Evolutionary conservation across 2,329 filamentous ascomycete species (phyloP), one percentile per base, ranked within the genome.

Genomic region (Fusarium sp.): DNA sequence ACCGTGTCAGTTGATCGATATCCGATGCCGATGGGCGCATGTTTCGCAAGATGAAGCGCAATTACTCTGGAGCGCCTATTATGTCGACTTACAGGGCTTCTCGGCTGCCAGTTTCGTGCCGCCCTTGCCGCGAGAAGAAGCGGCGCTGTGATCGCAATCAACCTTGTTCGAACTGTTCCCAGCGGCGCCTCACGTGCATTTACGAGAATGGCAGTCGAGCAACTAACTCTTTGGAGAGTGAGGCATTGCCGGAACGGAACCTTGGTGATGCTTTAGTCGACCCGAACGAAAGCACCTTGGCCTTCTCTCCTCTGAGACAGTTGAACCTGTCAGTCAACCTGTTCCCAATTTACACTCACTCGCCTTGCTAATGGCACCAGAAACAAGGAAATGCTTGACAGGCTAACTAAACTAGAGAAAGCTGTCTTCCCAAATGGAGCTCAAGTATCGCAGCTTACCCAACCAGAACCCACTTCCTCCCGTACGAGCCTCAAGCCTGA

Each of bases 101-200:
- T 28, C 23, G 58, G 5, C 42, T 28, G 6, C 63, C 60, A 15
- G 32, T 64, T 4, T 64, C 60, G 1, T 66, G 63, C 21, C 23
- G 59, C 5, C 47, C 40, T 5, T 66, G 63, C 5, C 63, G 60
- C 1, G 49, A 56, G 16, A 56, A 35, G 10, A 66, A 65, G 33
- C 58, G 59, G 3, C 63, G 60, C 11, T 64, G 63, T 15, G 63
- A 64, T 25, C 63, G 63, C 6, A 66, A 47, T 2, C 42, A 54
- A 23, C 63, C 63, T 30, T 66, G 63, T n/a, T 66, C 63, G 6
- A 64, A 56, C 21, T 66, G 59, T 12, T 38, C 40, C 4, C 63
- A 64, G 7, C 40, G 63, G 16, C 6, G 18, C 8, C 38, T 64
- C 9, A 35, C 7, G 7, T 66, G 63, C 9, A 11, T 37, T 5